These are phyloP conservation scores for Prunus mira DNA, from an alignment of 306 rosid species.

Conservation along the genomic window DNA sequence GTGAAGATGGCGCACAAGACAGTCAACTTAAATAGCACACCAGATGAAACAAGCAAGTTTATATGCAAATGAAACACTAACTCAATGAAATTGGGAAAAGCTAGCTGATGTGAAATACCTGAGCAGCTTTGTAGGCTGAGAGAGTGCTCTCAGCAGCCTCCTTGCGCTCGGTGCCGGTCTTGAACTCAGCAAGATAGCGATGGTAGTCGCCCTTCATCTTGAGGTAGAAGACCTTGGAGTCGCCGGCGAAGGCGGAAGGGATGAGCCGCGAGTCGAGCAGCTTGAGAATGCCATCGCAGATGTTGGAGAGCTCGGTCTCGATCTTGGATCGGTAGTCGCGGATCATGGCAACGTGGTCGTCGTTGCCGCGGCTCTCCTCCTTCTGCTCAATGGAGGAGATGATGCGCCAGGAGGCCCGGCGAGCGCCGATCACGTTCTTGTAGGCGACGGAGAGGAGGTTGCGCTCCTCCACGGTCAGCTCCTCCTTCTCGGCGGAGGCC, in stretches of 20 bases:
- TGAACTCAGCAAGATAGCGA: constrained; percentile 95
- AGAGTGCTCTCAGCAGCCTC: constrained; percentile 99
- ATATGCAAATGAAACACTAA: neutral
- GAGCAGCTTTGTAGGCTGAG: constrained; percentile 91
- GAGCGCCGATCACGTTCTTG: constrained; percentile 92
- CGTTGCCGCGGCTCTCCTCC: constrained; percentile 99
- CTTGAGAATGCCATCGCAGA: constrained; percentile 95
- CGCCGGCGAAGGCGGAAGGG: constrained; percentile 81
- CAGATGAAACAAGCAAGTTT: neutral
- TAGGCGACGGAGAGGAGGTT: constrained; percentile 94
- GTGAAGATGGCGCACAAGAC: neutral
- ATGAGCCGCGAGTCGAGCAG: constrained; percentile 95
- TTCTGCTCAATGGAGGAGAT: constrained; percentile 98
- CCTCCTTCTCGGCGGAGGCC: constrained; percentile 76
- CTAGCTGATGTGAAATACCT: constrained; percentile 37
- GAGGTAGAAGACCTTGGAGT: constrained; percentile 94
- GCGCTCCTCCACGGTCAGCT: constrained; percentile 91
- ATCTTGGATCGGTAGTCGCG: constrained; percentile 97
- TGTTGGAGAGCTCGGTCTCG: constrained; percentile 82
- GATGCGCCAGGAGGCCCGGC: constrained; percentile 95
- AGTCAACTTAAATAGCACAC: neutral
- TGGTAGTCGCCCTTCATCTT: constrained; percentile 99
- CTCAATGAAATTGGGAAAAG: neutral
- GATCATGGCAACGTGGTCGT: constrained; percentile 82
- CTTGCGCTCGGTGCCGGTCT: constrained; percentile 95